Evolutionary conservation across 257 asterid genomes (phyloP).

Genomic region (Solanum sejunctum): DNA sequence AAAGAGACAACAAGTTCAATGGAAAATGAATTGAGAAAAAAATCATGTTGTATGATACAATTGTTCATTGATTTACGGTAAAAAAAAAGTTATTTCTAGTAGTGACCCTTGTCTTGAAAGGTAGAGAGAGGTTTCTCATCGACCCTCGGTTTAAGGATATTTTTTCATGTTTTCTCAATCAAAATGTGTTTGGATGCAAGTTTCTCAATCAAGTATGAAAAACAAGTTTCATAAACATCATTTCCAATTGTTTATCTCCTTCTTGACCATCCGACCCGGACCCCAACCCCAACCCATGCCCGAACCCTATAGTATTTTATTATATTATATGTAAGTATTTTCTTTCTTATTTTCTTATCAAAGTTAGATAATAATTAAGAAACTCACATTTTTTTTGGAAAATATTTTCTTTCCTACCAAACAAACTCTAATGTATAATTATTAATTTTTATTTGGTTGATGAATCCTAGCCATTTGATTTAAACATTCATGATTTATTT

Average conservation of each 20-base stretch:
- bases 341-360: not conserved
- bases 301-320: not conserved
- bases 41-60: no score
- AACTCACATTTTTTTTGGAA: not conserved
- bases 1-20: no score
- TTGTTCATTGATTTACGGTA: no score
- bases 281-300: no score
- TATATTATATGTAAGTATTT: not conserved
- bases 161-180: not conserved
- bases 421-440: not conserved
- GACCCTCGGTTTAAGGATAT: not conserved
- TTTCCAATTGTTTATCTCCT: not conserved
- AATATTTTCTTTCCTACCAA: not conserved
- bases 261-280: not conserved
- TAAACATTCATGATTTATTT: not conserved
- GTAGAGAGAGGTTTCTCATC: not conserved
- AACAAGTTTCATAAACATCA: not conserved
- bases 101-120: no score
- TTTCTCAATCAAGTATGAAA: not conserved
- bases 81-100: no score
- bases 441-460: not conserved
- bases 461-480: constrained; percentile 19
- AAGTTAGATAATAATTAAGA: not conserved
- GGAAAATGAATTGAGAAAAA: no score
- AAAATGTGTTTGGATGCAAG: not conserved